phyloP scores from a whole-genome alignment of 2,329 filamentous ascomycete genomes.

The Lachnum nothofagi region DNA sequence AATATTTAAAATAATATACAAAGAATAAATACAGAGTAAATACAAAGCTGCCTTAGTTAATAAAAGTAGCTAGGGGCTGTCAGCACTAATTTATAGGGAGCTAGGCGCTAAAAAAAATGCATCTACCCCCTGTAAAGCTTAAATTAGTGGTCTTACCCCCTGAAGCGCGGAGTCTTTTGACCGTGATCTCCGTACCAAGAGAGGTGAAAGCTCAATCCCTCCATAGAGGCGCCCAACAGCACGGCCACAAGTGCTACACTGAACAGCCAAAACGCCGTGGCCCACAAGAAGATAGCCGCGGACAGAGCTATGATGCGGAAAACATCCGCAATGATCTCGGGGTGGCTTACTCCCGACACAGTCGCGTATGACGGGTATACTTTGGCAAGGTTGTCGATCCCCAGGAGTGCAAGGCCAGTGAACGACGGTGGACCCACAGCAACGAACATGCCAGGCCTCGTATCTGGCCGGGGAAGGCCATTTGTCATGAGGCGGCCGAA shows the following conservation, averaged over 20 bases:
- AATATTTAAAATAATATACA: too few species aligned
- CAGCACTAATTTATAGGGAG: too few species aligned
- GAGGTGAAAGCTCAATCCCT: too few species aligned
- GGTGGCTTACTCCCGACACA: constrained; percentile 44
- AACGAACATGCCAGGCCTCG: constrained; percentile 67
- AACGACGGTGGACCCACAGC: constrained; percentile 67
- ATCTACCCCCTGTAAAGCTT: too few species aligned
- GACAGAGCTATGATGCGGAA: constrained; percentile 35
- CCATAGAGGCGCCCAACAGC: too few species aligned
- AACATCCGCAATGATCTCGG: constrained; percentile 30
- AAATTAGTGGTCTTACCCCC: too few species aligned
- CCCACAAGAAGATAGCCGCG: constrained; percentile 56
- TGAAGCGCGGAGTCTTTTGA: too few species aligned
- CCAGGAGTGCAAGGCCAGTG: constrained; percentile 65
- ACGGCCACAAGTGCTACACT: constrained; percentile 36
- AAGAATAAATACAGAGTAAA: too few species aligned
- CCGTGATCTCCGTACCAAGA: too few species aligned
- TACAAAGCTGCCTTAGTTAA: too few species aligned
- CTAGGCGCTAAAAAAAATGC: too few species aligned
- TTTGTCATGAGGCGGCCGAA: constrained; percentile 57
- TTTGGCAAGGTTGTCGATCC: constrained; percentile 43
- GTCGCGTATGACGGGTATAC: constrained; percentile 22
- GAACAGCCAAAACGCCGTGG: constrained; percentile 53
- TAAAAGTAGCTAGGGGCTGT: too few species aligned
- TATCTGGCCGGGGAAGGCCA: constrained; percentile 57